phyloP scores from a whole-genome alignment of 139 green algal genomes.

The Coccomyxa sp. region DNA sequence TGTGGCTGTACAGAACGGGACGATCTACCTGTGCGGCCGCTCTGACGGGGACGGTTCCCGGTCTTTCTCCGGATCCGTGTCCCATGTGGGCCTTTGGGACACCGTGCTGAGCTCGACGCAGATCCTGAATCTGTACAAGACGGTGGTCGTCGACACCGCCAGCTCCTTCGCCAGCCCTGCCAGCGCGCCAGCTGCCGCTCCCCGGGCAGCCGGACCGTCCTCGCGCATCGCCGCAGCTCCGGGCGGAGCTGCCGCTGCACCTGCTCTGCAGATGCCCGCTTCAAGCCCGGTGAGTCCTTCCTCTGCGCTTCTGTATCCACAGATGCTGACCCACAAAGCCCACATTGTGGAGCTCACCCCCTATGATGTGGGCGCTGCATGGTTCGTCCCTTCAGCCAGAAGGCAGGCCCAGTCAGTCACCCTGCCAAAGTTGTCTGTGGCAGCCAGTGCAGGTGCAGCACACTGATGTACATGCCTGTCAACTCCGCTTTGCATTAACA shows the following conservation, averaged over 20 bases:
- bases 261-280: not conserved
- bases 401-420: too few relatives aligned
- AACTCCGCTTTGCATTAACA: too few relatives aligned
- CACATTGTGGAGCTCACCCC: too few relatives aligned
- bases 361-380: too few relatives aligned
- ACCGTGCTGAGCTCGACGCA: not conserved
- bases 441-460: too few relatives aligned
- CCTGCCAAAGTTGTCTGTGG: too few relatives aligned
- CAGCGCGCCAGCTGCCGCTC: too few relatives aligned
- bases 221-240: not conserved
- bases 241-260: not conserved
- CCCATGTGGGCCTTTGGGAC: conserved; percentile 38
- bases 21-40: conserved; percentile 43
- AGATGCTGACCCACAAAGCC: too few relatives aligned
- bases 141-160: not conserved
- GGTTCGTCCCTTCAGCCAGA: too few relatives aligned
- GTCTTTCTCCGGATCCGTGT: conserved; percentile 36
- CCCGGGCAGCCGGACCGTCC: not conserved
- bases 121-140: not conserved
- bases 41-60: conserved; percentile 20
- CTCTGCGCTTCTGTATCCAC: too few relatives aligned
- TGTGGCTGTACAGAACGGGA: conserved; percentile 7
- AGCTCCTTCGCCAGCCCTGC: not conserved
- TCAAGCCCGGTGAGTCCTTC: too few relatives aligned
- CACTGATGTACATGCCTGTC: too few relatives aligned